Conservation (phyloP, 2,329 filamentous ascomycete genomes). For the Talaromyces sp. region DNA sequence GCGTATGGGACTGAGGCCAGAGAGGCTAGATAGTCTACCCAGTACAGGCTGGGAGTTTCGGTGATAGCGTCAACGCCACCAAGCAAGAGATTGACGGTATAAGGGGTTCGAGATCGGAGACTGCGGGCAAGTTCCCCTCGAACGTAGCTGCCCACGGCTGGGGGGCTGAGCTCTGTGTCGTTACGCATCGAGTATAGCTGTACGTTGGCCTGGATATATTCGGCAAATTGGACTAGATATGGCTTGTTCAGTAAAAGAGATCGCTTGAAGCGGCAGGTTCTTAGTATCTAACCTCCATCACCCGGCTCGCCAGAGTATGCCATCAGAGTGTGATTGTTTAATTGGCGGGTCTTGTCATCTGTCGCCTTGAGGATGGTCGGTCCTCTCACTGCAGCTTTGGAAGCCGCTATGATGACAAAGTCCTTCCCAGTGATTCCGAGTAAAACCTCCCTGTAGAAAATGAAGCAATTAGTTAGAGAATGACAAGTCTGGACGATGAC, state of each 20-base stretch:
- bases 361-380: conserved; percentile 89
- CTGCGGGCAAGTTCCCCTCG: conserved; percentile 87
- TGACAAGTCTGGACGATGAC: neutral
- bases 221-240: conserved; percentile 83
- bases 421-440: conserved; percentile 98
- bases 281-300: conserved; percentile 64
- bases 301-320: conserved; percentile 94
- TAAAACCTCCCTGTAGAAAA: conserved; percentile 77
- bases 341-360: conserved; percentile 89
- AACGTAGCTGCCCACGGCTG: conserved; percentile 86
- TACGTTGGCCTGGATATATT: conserved; percentile 97
- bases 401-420: conserved; percentile 95
- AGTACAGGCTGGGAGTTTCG: conserved; percentile 86
- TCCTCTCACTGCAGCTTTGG: conserved; percentile 96
- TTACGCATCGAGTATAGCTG: conserved; percentile 99
- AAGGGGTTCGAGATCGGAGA: conserved; percentile 85
- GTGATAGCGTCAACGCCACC: conserved; percentile 91
- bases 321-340: conserved; percentile 93
- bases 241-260: neutral
- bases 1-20: conserved; percentile 87
- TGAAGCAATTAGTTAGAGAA: neutral
- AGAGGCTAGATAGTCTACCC: conserved; percentile 93
- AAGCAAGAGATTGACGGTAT: conserved; percentile 93
- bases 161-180: conserved; percentile 82
- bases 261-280: neutral